phyloP scores from a whole-genome alignment of 192 early-diverging fungal genomes.

The Umbelopsis sp. region DNA sequence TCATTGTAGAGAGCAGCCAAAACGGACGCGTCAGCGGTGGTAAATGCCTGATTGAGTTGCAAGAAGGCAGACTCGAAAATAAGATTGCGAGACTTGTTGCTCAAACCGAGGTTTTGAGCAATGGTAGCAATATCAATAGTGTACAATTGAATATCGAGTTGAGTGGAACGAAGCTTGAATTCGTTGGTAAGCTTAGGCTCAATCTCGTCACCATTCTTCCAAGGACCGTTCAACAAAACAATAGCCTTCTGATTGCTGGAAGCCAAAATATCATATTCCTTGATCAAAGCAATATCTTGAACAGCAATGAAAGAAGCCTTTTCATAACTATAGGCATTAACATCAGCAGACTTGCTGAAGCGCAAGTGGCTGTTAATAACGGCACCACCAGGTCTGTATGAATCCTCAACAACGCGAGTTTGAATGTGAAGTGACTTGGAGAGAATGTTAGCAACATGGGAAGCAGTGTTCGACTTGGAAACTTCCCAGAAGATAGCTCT shows the following conservation, averaged over 20 bases:
- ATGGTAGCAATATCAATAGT: constrained; percentile 66
- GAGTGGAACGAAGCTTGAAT: constrained; percentile 56
- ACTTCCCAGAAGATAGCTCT: constrained; percentile 41
- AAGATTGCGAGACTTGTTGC: constrained; percentile 55
- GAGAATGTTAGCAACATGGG: constrained; percentile 48
- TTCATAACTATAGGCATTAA: constrained; percentile 37
- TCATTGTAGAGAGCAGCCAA: constrained; percentile 34
- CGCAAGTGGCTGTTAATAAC: constrained; percentile 58
- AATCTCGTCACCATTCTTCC: constrained; percentile 67
- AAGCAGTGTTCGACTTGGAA: constrained; percentile 16
- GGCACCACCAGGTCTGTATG: constrained; percentile 60
- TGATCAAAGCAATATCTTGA: constrained; percentile 60
- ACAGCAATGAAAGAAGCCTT: constrained; percentile 63
- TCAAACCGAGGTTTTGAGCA: constrained; percentile 54
- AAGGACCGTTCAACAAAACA: constrained; percentile 68
- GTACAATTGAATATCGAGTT: constrained; percentile 55
- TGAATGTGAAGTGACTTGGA: constrained; percentile 38
- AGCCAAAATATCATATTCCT: constrained; percentile 62
- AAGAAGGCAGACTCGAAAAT: constrained; percentile 62
- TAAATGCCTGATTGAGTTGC: constrained; percentile 40
- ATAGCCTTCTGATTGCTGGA: constrained; percentile 49
- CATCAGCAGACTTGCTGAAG: constrained; percentile 44
- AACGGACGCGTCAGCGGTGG: not conserved
- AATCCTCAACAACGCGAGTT: constrained; percentile 50
- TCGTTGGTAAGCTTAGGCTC: constrained; percentile 65